phyloP scores from a whole-genome alignment of 23 red algal species.

The Gracilaria vermiculophylla region DNA sequence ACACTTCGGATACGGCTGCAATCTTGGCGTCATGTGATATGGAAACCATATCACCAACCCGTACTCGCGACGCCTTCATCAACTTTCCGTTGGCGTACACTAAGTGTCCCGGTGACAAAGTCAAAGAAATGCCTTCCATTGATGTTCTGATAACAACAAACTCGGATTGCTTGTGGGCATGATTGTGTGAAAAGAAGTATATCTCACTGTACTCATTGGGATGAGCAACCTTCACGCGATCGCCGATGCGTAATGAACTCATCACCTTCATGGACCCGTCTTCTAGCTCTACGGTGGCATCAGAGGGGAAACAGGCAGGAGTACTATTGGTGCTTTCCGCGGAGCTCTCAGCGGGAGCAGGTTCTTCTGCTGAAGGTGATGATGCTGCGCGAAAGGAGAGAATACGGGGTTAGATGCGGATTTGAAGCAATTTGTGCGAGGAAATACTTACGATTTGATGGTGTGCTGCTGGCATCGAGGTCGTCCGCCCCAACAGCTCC shows the following conservation, averaged over 20 bases:
- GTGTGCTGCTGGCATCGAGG: neutral
- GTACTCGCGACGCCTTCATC: neutral
- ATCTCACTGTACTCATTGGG: slow-evolving; percentile 39
- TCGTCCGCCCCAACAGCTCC: slow-evolving; percentile 6
- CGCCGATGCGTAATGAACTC: slow-evolving; percentile 52
- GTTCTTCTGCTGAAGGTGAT: neutral
- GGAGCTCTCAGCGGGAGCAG: neutral
- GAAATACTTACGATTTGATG: neutral
- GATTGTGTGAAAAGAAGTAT: slow-evolving; percentile 65
- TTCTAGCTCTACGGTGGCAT: slow-evolving; percentile 56
- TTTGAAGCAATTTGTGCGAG: neutral
- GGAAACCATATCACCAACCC: slow-evolving; percentile 37
- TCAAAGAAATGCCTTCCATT: slow-evolving; percentile 4
- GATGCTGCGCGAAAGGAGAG: neutral
- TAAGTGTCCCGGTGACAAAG: slow-evolving; percentile 60
- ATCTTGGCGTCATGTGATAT: slow-evolving; percentile 7
- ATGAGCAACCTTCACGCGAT: slow-evolving; percentile 61
- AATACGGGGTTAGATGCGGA: neutral
- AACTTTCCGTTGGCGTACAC: slow-evolving; percentile 47
- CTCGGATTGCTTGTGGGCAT: neutral
- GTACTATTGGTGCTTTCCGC: neutral
- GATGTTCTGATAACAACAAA: slow-evolving; percentile 31
- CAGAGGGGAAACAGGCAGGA: slow-evolving; percentile 60
- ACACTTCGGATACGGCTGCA: neutral
- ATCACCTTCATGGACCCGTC: slow-evolving; percentile 41